Conservation (phyloP, 2,329 filamentous ascomycete genomes). For the Amphichorda felina region DNA sequence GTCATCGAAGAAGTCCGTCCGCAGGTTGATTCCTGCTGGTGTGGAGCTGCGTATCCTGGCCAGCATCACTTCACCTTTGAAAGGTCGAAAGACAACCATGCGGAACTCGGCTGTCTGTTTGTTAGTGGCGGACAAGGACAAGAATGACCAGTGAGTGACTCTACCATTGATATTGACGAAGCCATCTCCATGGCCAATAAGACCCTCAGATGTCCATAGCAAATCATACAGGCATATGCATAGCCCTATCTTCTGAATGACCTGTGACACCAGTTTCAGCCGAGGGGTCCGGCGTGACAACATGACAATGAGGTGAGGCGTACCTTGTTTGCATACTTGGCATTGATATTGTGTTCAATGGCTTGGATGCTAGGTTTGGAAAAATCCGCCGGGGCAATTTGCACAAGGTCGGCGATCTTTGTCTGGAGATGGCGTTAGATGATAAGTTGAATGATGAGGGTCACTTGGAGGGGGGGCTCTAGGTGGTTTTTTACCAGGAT, state of each 20-base stretch:
- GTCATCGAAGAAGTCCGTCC: constrained; percentile 88
- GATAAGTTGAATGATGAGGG: background rate
- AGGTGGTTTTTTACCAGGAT: constrained; percentile 26
- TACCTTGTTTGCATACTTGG: constrained; percentile 91
- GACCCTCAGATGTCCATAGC: constrained; percentile 76
- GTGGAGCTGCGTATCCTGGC: constrained; percentile 71
- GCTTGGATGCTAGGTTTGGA: constrained; percentile 70
- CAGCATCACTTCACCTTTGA: constrained; percentile 85
- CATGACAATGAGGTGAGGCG: background rate
- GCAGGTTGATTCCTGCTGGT: constrained; percentile 62
- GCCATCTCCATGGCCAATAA: constrained; percentile 87
- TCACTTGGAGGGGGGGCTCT: background rate
- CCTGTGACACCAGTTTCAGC: constrained; percentile 26
- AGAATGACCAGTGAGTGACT: background rate
- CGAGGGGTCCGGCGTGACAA: background rate
- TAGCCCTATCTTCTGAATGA: constrained; percentile 87
- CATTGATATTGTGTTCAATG: constrained; percentile 93
- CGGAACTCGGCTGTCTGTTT: constrained; percentile 67
- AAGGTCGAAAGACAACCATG: constrained; percentile 86
- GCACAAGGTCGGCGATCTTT: constrained; percentile 86
- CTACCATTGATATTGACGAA: constrained; percentile 86
- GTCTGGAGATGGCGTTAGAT: constrained; percentile 41
- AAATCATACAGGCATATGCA: constrained; percentile 92
- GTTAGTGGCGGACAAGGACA: background rate
- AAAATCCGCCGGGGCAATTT: constrained; percentile 84